Conservation (phyloP, 495 filamentous ascomycete genomes). For the Podospora fimiseda region DNA sequence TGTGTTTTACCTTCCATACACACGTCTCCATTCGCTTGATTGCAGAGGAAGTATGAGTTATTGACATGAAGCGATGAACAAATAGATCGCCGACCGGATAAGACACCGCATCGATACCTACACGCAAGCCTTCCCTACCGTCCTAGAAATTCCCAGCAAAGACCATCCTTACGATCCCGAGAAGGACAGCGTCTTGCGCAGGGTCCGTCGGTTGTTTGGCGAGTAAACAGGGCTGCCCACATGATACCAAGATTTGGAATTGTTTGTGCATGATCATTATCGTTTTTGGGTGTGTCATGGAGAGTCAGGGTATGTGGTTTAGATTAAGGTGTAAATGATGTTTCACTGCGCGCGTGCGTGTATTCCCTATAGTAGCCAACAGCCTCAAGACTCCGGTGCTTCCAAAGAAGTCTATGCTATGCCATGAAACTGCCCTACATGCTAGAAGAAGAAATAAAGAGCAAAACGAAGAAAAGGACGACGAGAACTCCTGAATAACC, state of each 20-base stretch:
- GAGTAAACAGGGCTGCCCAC: constrained; percentile 50
- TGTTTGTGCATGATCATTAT: neutral
- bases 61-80: neutral
- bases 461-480: neutral
- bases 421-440: neutral
- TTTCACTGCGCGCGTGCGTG: neutral
- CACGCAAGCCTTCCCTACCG: constrained; percentile 65
- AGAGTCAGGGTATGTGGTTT: neutral
- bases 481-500: neutral
- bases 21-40: neutral
- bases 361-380: neutral
- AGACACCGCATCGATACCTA: constrained; percentile 69
- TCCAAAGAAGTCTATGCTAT: too few relatives aligned
- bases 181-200: constrained; percentile 93
- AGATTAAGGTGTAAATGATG: neutral
- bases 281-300: too few relatives aligned
- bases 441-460: neutral
- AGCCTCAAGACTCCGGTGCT: neutral
- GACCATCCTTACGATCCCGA: constrained; percentile 98
- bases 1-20: constrained; percentile 36
- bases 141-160: constrained; percentile 97
- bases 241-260: neutral
- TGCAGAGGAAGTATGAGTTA: neutral
- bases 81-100: constrained; percentile 87
- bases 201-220: constrained; percentile 86